Conservation (phyloP, 2,329 filamentous ascomycete genomes). For the Alternaria sp. region DNA sequence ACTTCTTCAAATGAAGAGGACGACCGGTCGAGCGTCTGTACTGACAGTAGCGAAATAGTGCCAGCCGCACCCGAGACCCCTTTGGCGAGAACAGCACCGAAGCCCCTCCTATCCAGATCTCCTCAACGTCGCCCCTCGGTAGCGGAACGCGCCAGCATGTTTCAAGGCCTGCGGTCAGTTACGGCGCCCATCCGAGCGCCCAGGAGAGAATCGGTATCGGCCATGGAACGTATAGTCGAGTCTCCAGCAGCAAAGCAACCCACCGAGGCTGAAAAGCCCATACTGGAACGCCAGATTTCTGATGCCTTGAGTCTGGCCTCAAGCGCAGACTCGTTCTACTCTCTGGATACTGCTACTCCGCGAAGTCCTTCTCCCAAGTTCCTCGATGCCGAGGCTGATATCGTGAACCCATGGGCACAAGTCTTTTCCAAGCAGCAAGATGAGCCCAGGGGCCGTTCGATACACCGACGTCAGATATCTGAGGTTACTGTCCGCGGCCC, state of each 20-base stretch:
- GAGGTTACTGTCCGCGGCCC: constrained; percentile 43
- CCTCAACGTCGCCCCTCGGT: constrained; percentile 31
- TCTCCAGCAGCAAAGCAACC: constrained; percentile 15
- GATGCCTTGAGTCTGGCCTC: constrained; percentile 45
- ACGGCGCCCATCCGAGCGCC: constrained; percentile 28
- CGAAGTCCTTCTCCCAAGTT: constrained; percentile 39
- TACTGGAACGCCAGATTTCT: constrained; percentile 30
- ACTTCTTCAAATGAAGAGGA: constrained; percentile 44
- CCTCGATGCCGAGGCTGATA: constrained; percentile 37
- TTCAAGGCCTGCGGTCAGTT: constrained; percentile 37
- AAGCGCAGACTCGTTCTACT: constrained; percentile 48
- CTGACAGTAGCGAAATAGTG: constrained; percentile 37
- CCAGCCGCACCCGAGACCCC: constrained; percentile 29
- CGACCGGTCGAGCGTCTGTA: constrained; percentile 43
- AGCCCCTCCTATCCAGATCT: constrained; percentile 14
- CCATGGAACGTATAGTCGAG: constrained; percentile 30
- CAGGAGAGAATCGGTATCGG: constrained; percentile 18
- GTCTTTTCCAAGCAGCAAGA: constrained; percentile 14
- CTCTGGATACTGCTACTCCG: constrained; percentile 31
- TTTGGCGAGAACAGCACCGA: constrained; percentile 22
- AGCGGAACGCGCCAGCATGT: constrained; percentile 38
- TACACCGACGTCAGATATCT: constrained; percentile 45
- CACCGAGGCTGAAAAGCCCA: constrained; percentile 9
- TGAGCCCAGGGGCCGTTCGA: constrained; percentile 34
- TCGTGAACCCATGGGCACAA: constrained; percentile 38